phyloP scores from a whole-genome alignment of 2,329 filamentous ascomycete species.

The Penicillium sp. region DNA sequence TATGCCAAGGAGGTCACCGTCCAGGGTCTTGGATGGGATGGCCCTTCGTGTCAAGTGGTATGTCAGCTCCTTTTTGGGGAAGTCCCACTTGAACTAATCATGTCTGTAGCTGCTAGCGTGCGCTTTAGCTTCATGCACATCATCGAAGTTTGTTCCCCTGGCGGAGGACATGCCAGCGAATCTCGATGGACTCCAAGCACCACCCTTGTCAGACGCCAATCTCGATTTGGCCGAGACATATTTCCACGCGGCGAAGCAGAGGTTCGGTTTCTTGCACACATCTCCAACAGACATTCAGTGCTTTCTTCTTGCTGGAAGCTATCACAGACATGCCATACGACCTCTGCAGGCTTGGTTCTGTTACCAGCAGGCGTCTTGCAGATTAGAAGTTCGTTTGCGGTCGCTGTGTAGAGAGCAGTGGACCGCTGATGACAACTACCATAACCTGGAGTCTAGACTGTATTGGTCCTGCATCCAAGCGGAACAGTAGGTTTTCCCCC shows the following conservation, averaged over 20 bases:
- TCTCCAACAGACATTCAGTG: conserved; percentile 23
- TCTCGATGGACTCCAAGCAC: conserved; percentile 15
- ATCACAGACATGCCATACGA: conserved; percentile 20
- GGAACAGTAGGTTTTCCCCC: conserved; percentile 16
- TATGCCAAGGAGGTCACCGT: conserved; percentile 22
- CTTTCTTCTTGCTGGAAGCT: conserved; percentile 21
- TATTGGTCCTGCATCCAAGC: conserved; percentile 27
- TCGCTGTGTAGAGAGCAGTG: conserved; percentile 21
- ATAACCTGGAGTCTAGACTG: conserved; percentile 22
- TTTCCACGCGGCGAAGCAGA: conserved; percentile 22
- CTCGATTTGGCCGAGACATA: conserved; percentile 21
- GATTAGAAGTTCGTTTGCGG: conserved; percentile 21
- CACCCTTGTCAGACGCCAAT: conserved; percentile 16
- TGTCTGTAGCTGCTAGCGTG: conserved; percentile 20
- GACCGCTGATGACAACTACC: conserved; percentile 19
- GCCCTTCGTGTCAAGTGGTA: conserved; percentile 25
- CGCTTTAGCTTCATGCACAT: conserved; percentile 19
- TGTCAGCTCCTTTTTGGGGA: neutral
- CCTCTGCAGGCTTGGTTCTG: conserved; percentile 24
- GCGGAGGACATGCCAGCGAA: conserved; percentile 11
- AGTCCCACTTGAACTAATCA: neutral
- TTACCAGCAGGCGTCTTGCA: conserved; percentile 24
- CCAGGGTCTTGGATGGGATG: conserved; percentile 23
- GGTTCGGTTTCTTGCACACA: conserved; percentile 21
- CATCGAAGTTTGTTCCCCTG: conserved; percentile 12